Conservation (phyloP, 768 basidiomycete species). For the Panellus pusillus region DNA sequence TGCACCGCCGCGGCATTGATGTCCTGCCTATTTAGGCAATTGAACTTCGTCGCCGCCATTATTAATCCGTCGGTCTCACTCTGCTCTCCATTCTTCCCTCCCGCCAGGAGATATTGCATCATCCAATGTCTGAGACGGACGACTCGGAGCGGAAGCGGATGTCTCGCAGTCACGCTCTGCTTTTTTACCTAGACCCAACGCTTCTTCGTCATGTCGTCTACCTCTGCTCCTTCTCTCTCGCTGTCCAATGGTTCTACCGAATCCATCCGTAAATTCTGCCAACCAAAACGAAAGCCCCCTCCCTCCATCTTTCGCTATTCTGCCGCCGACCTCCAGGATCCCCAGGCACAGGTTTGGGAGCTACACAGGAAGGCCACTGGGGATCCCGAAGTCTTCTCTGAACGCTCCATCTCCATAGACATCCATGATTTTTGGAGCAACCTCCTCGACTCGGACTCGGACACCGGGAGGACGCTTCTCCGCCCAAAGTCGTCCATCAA, state of each 20-base stretch:
- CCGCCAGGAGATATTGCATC: no score
- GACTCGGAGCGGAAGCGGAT: no score
- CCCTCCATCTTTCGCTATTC: slow-evolving; percentile 35
- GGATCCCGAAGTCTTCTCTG: not conserved
- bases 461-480: not conserved
- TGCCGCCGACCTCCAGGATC: slow-evolving; percentile 46
- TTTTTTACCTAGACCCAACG: not conserved
- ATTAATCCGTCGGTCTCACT: no score
- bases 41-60: not conserved
- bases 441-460: slow-evolving; percentile 7
- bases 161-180: no score
- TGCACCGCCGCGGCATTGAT: not conserved
- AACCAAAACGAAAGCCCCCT: slow-evolving; percentile 12
- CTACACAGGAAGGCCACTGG: slow-evolving; percentile 39
- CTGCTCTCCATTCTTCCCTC: no score
- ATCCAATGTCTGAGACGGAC: no score
- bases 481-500: not conserved
- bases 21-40: slow-evolving; percentile 3
- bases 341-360: slow-evolving; percentile 44
- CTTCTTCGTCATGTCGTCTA: not conserved
- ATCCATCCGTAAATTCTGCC: slow-evolving; percentile 8
- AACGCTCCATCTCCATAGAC: not conserved
- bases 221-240: not conserved
- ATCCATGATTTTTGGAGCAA: slow-evolving; percentile 6
- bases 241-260: not conserved